Percentiles rank a stretch among this genome's conserved stretches.
These are phyloP conservation scores for Suillus lakei DNA, from an alignment of 768 basidiomycete genomes.

Conservation along the genomic window DNA sequence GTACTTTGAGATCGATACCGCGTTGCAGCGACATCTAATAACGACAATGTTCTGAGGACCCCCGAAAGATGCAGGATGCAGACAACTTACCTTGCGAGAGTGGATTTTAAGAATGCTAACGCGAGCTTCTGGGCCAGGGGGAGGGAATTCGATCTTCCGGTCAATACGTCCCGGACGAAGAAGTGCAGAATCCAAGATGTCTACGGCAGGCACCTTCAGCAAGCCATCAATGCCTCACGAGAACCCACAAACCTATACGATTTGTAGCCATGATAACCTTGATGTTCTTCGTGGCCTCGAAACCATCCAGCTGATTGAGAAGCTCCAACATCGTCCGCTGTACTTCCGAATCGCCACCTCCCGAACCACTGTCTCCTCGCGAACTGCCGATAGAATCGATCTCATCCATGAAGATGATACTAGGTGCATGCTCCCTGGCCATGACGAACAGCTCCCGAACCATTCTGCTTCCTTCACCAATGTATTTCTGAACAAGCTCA, in stretches of 20 bases:
- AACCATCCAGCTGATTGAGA: conserved; percentile 88
- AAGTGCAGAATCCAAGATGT: conserved; percentile 93
- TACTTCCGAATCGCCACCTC: conserved; percentile 87
- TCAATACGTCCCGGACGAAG: conserved; percentile 96
- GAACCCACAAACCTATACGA: conserved; percentile 70
- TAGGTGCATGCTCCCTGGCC: conserved; percentile 96
- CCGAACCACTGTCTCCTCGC: conserved; percentile 77
- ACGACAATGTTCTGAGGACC: background rate
- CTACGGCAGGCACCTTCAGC: conserved; percentile 40
- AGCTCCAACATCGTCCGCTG: conserved; percentile 91
- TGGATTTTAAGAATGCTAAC: conserved; percentile 98
- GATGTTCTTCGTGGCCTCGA: conserved; percentile 84
- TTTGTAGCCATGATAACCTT: conserved; percentile 98
- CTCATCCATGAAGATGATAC: conserved; percentile 99
- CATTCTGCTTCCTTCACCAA: conserved; percentile 96
- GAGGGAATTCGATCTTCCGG: conserved; percentile 97
- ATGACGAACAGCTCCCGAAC: conserved; percentile 97
- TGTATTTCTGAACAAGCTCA: conserved; percentile 97
- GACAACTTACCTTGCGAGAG: conserved; percentile 76
- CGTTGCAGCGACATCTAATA: conserved; percentile 94
- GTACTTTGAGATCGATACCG: conserved; percentile 93
- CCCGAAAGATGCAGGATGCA: background rate
- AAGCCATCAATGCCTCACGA: background rate
- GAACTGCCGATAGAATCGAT: conserved; percentile 97
- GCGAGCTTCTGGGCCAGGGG: conserved; percentile 95